Conservation (phyloP, 768 basidiomycete species). For the Macrolepiota albuminosa region DNA sequence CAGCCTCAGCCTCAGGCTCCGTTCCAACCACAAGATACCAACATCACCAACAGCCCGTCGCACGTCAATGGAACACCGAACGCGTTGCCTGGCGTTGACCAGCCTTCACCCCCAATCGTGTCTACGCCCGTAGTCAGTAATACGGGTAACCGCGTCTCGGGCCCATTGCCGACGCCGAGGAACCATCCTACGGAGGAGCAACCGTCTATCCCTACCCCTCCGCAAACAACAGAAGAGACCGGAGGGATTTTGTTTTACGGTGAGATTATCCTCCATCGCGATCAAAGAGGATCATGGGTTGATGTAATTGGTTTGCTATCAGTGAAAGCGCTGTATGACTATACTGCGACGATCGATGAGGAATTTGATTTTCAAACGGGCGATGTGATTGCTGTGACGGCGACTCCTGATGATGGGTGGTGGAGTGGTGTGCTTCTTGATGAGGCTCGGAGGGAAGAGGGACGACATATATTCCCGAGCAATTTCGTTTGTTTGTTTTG, state of each 20-base stretch:
- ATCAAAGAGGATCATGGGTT: neutral
- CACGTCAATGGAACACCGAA: slow-evolving; percentile 29
- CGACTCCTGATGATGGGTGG: slow-evolving; percentile 96
- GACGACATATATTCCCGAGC: slow-evolving; percentile 80
- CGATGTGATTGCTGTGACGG: slow-evolving; percentile 96
- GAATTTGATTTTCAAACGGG: slow-evolving; percentile 95
- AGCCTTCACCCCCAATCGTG: slow-evolving; percentile 10
- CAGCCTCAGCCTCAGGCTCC: neutral
- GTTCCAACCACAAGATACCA: neutral
- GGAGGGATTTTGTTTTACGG: slow-evolving; percentile 78
- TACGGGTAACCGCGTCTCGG: slow-evolving; percentile 6
- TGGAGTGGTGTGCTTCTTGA: slow-evolving; percentile 89
- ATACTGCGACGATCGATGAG: slow-evolving; percentile 77
- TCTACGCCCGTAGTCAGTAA: neutral
- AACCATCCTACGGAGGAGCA: slow-evolving; percentile 8
- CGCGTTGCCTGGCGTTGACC: slow-evolving; percentile 19
- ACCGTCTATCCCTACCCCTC: slow-evolving; percentile 16
- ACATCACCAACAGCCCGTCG: neutral
- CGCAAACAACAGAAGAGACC: slow-evolving; percentile 21
- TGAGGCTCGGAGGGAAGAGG: slow-evolving; percentile 62
- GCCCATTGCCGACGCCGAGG: slow-evolving; percentile 14
- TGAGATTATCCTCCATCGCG: slow-evolving; percentile 29
- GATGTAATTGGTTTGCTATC: neutral
- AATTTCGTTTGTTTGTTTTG: slow-evolving; percentile 82
- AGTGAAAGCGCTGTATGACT: slow-evolving; percentile 92